Percentiles rank a stretch among this genome's conserved stretches.
Evolutionary conservation across 768 basidiomycete genomes (phyloP).

Genomic region (Kwoniella heveanensis): DNA sequence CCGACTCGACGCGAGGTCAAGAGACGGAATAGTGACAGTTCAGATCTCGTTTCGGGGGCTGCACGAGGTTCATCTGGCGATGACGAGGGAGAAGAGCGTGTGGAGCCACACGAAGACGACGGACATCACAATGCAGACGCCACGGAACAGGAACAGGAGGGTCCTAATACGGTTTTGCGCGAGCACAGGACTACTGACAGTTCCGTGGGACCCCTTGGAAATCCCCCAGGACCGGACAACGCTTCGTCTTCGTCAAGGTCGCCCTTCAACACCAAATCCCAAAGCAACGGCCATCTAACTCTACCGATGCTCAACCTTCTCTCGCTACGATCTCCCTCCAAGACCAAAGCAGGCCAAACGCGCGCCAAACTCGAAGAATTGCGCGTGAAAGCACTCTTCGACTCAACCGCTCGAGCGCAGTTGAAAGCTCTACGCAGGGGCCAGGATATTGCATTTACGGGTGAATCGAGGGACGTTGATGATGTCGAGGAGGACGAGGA

Average conservation of each 20-base stretch:
- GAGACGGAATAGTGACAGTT: conserved; percentile 8
- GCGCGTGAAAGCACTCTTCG: conserved; percentile 40
- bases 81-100: background rate
- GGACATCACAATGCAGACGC: background rate
- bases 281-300: background rate
- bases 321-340: conserved; percentile 29
- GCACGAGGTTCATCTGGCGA: background rate
- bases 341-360: background rate
- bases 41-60: background rate
- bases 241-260: background rate
- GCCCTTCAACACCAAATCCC: background rate
- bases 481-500: conserved; percentile 18
- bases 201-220: no score
- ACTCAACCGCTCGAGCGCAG: conserved; percentile 22
- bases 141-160: no score
- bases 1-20: conserved; percentile 25
- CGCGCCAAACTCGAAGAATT: conserved; percentile 26
- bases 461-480: conserved; percentile 22
- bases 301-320: conserved; percentile 27
- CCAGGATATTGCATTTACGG: conserved; percentile 36
- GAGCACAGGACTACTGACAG: no score
- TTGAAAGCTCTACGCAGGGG: conserved; percentile 35
- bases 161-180: no score
- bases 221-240: no score
- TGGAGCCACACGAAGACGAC: background rate